Evolutionary conservation across 495 filamentous ascomycete species (phyloP).

Genomic region (Penicillium antarcticum): DNA sequence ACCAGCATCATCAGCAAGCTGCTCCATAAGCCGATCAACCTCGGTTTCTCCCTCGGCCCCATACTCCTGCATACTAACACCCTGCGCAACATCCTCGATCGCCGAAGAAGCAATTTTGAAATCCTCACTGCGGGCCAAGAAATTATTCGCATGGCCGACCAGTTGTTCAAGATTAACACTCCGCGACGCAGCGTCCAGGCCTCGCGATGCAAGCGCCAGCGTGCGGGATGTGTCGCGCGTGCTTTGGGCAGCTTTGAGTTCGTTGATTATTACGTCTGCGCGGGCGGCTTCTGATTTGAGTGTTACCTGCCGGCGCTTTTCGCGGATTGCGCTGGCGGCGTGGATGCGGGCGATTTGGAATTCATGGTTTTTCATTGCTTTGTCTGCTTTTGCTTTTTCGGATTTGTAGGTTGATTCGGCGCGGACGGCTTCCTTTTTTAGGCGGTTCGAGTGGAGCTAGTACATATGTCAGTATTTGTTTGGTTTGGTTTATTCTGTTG

Average conservation of each 20-base stretch:
- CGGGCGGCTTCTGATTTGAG: conserved; percentile 45
- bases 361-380: conserved; percentile 48
- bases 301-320: conserved; percentile 45
- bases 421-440: conserved; percentile 46
- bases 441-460: conserved; percentile 45
- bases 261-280: conserved; percentile 49
- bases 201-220: conserved; percentile 40
- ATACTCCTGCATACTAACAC: conserved; percentile 45
- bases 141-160: conserved; percentile 46
- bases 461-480: neutral
- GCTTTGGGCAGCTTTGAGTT: conserved; percentile 46
- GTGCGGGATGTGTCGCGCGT: conserved; percentile 47
- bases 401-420: conserved; percentile 47
- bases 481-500: neutral
- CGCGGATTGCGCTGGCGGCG: conserved; percentile 44
- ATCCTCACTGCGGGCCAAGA: conserved; percentile 43
- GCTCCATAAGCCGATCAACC: conserved; percentile 47
- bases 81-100: conserved; percentile 47
- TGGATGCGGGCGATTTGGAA: conserved; percentile 51
- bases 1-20: conserved; percentile 47
- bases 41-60: conserved; percentile 46
- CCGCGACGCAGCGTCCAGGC: conserved; percentile 42
- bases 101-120: conserved; percentile 47
- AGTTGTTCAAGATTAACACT: conserved; percentile 44
- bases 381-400: conserved; percentile 48